Evolutionary conservation across 495 filamentous ascomycete species (phyloP).

Genomic region (Cryomyces minteri): DNA sequence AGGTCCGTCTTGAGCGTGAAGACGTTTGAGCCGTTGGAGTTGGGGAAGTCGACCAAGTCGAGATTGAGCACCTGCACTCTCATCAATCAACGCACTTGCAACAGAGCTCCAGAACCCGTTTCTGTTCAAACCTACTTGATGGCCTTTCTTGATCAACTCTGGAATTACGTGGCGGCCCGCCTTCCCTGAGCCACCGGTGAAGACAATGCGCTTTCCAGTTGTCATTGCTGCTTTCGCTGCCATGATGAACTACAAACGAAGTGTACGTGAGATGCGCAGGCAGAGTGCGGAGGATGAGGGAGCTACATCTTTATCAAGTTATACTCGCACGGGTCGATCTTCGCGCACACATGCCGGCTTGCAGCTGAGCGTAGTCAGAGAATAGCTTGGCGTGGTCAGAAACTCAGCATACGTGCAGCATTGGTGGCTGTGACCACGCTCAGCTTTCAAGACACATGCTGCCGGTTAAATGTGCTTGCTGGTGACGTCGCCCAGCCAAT

Average conservation of each 20-base stretch:
- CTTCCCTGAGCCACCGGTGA: conserved; percentile 40
- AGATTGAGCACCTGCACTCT: conserved; percentile 30
- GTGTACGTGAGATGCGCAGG: too few relatives aligned
- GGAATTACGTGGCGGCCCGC: conserved; percentile 38
- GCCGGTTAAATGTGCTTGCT: too few relatives aligned
- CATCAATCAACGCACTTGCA: background rate
- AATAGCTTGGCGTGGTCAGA: too few relatives aligned
- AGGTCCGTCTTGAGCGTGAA: conserved; percentile 39
- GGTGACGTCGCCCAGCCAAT: too few relatives aligned
- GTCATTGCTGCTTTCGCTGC: conserved; percentile 4
- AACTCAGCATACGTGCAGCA: too few relatives aligned
- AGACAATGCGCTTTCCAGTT: conserved; percentile 27
- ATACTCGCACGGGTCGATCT: too few relatives aligned
- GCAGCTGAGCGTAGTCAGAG: too few relatives aligned
- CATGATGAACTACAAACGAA: background rate
- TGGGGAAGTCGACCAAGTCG: conserved; percentile 27
- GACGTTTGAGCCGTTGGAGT: conserved; percentile 24
- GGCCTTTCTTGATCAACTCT: conserved; percentile 31
- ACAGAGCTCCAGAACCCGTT: background rate
- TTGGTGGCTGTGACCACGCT: too few relatives aligned
- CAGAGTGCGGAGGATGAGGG: too few relatives aligned
- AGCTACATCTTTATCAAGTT: too few relatives aligned
- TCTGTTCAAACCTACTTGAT: conserved; percentile 12
- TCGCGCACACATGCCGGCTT: too few relatives aligned
- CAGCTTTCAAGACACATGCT: too few relatives aligned